Percentiles rank a stretch among this genome's conserved stretches.
These are phyloP conservation scores for Ogataea nitratoaversa DNA, from an alignment of 805 yeast genomes.

Conservation along the genomic window DNA sequence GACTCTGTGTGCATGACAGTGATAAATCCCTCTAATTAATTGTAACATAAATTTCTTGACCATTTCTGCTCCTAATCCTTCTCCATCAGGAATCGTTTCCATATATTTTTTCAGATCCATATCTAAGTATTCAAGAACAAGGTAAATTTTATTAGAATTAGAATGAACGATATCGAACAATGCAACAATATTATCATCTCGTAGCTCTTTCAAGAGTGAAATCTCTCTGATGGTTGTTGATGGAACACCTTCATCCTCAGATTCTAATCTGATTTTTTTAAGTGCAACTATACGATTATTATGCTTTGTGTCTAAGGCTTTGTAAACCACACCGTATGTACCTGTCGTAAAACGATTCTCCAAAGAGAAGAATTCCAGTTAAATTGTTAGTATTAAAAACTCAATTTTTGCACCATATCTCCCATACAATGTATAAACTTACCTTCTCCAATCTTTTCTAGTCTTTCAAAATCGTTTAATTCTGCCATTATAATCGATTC, in stretches of 20 bases:
- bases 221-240: constrained; percentile 97
- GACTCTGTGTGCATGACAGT: constrained; percentile 92
- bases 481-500: constrained; percentile 58
- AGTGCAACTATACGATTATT: constrained; percentile 93
- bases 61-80: constrained; percentile 83
- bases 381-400: no score
- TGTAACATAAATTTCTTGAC: constrained; percentile 92
- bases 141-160: constrained; percentile 84
- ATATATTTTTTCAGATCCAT: constrained; percentile 93
- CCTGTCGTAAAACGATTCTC: constrained; percentile 35
- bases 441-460: constrained; percentile 97
- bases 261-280: constrained; percentile 90
- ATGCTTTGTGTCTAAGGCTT: constrained; percentile 84
- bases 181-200: constrained; percentile 89
- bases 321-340: constrained; percentile 96
- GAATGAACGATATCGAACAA: constrained; percentile 93
- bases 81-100: constrained; percentile 92
- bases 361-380: no score
- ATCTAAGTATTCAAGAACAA: constrained; percentile 91
- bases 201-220: constrained; percentile 86
- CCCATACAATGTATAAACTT: no score
- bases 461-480: constrained; percentile 83
- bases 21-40: constrained; percentile 82
- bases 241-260: constrained; percentile 98
- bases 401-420: no score